phyloP scores from a whole-genome alignment of 2,329 filamentous ascomycete species.

The Botrytis byssoidea region DNA sequence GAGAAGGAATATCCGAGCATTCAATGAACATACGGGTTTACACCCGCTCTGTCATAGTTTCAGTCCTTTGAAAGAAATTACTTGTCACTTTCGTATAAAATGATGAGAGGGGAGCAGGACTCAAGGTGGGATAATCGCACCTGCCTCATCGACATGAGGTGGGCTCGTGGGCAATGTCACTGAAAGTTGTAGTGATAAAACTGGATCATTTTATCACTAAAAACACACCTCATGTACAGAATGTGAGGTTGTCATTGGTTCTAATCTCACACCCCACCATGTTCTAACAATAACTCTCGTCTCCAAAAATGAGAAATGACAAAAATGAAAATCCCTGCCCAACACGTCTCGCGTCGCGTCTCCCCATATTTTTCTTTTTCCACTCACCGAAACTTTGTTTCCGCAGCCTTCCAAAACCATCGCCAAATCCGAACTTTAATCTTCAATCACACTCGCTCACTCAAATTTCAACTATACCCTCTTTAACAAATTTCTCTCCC shows the following conservation, averaged over 20 bases:
- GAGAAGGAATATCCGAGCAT: neutral
- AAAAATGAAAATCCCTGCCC: neutral
- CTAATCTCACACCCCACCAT: neutral
- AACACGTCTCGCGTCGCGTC: constrained; percentile 20
- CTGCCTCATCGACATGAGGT: neutral
- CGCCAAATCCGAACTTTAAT: neutral
- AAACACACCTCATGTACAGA: neutral
- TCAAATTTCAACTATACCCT: neutral
- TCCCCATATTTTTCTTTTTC: constrained; percentile 19
- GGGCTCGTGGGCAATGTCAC: neutral
- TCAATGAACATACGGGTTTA: neutral
- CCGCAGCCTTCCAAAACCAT: neutral
- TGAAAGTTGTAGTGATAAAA: neutral
- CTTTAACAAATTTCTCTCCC: neutral
- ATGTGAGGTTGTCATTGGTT: neutral
- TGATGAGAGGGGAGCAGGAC: neutral
- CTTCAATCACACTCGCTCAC: neutral
- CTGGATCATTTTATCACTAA: neutral
- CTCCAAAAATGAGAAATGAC: neutral
- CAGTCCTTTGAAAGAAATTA: neutral
- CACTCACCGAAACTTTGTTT: constrained; percentile 13
- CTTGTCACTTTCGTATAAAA: neutral
- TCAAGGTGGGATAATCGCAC: neutral
- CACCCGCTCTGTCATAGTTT: neutral
- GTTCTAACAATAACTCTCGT: neutral